These are phyloP conservation scores for Royoungia palumana DNA, from an alignment of 768 basidiomycete genomes.

Conservation along the genomic window DNA sequence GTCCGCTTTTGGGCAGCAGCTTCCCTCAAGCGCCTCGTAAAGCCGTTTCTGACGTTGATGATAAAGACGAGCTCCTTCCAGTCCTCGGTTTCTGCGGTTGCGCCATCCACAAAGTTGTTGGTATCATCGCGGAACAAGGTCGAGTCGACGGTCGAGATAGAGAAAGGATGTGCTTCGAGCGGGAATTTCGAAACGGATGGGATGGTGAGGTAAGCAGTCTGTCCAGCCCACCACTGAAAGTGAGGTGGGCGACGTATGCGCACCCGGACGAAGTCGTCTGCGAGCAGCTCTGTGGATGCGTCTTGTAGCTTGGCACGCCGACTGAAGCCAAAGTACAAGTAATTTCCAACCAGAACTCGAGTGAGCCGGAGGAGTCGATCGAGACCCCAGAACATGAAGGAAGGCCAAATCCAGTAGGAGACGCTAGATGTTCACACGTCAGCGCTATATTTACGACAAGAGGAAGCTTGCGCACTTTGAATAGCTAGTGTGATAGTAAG, in stretches of 20 bases:
- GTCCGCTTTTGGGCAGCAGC: constrained; percentile 28
- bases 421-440: constrained; percentile 8
- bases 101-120: not conserved
- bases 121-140: constrained; percentile 9
- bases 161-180: constrained; percentile 60
- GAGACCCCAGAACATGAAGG: constrained; percentile 34
- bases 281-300: constrained; percentile 42
- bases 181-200: constrained; percentile 44
- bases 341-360: constrained; percentile 44
- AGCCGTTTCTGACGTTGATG: constrained; percentile 55
- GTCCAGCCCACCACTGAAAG: constrained; percentile 54
- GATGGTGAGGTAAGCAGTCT: constrained; percentile 50
- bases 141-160: constrained; percentile 47
- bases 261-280: constrained; percentile 46
- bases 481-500: constrained; percentile 40
- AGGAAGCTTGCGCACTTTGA: constrained; percentile 8
- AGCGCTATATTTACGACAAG: not conserved
- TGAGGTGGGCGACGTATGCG: constrained; percentile 41
- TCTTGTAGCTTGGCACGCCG: constrained; percentile 29
- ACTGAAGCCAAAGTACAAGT: constrained; percentile 35
- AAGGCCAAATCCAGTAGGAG: constrained; percentile 31
- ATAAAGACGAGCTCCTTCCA: constrained; percentile 53
- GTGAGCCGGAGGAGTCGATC: constrained; percentile 49
- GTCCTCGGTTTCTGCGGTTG: constrained; percentile 1
- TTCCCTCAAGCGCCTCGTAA: constrained; percentile 49